phyloP scores from a whole-genome alignment of 495 filamentous ascomycete species.

The Aspergillus diversus region DNA sequence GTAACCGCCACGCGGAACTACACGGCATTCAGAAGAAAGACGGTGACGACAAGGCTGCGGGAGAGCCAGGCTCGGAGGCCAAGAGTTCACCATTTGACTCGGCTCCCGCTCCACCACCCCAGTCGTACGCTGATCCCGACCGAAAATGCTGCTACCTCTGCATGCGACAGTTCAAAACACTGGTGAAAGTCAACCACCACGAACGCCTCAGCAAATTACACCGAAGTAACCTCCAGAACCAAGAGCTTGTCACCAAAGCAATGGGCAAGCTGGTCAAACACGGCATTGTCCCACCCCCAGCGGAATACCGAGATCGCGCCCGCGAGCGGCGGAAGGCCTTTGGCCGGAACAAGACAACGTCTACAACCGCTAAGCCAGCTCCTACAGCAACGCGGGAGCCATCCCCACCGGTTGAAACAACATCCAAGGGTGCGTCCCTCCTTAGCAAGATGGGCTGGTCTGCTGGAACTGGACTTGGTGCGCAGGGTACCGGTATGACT shows the following conservation, averaged over 20 bases:
- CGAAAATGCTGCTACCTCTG: slow-evolving; percentile 80
- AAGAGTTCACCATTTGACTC: slow-evolving; percentile 20
- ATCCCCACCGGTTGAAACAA: slow-evolving; percentile 40
- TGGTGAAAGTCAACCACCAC: slow-evolving; percentile 71
- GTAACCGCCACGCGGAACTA: slow-evolving; percentile 81
- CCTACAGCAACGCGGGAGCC: slow-evolving; percentile 39
- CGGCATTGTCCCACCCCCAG: slow-evolving; percentile 34
- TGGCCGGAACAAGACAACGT: slow-evolving; percentile 60
- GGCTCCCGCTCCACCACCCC: slow-evolving; percentile 35
- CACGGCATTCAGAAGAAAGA: slow-evolving; percentile 59
- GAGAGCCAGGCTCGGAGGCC: slow-evolving; percentile 19
- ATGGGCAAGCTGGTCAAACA: slow-evolving; percentile 61
- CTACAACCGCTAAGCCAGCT: slow-evolving; percentile 40
- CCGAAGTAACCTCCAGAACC: slow-evolving; percentile 67
- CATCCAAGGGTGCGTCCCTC: slow-evolving; percentile 82
- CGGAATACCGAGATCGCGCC: slow-evolving; percentile 80
- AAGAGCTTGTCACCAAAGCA: slow-evolving; percentile 61
- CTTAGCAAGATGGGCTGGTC: slow-evolving; percentile 93
- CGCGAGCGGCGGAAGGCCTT: slow-evolving; percentile 78
- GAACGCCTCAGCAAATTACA: slow-evolving; percentile 78
- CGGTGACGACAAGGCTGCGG: slow-evolving; percentile 29
- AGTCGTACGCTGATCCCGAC: slow-evolving; percentile 72
- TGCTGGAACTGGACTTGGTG: slow-evolving; percentile 78
- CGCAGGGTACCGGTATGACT: slow-evolving; percentile 74
- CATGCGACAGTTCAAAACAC: slow-evolving; percentile 70